Base-by-base conservation (phyloP, 257 asterid species). In the Lavandula angustifolia region DNA sequence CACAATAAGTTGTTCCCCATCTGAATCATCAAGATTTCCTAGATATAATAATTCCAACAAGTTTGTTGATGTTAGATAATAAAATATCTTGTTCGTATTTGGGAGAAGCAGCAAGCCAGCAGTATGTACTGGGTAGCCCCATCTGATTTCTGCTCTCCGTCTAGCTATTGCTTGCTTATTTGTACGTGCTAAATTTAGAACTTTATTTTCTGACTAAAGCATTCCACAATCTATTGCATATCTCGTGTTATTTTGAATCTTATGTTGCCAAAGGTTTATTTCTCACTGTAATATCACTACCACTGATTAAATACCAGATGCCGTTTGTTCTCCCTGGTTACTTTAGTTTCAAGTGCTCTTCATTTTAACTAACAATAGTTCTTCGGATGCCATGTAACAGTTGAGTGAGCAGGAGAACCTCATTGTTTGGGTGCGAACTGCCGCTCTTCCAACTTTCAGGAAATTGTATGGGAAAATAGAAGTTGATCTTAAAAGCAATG, bases 361-460 rank as follows among this genome's bases (percentile, higher is more conserved):
- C 1, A 22, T 22, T 22, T 22, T 22, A 22, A 22, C 27, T 22
- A 22, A 0, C 2, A 22, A 38, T 56, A 27, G 13, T 34, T 59
- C 64, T 64, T 66, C 34, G 60, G 56, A 67, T 67, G n/a, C n/a
- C 27, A 48, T 77, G 71, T 18, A 57, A 74, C 91, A 89, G 96
- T 64, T 89, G 84, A 75, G 71, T 37, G 67, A 87, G 70, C 96
- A 89, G 73, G 95, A 89, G 80, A 78, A 87, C 81, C 94, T 86
- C 38, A 89, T 89, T 49, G 96, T 89, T 41, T 89, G 96, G 96
- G 87, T 89, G 94, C 88, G 96, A 66, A 89, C 95, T 58, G 96
- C 95, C 10, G 94, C 96, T 18, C 95, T 89, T 62, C 96, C 96
- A 50, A 89, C 92, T 14, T 89, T 89, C 64, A 83, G 95, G 69